These are phyloP conservation scores for Ustilago sp. DNA, from an alignment of 1,284 basidiomycete genomes.

Conservation along the genomic window DNA sequence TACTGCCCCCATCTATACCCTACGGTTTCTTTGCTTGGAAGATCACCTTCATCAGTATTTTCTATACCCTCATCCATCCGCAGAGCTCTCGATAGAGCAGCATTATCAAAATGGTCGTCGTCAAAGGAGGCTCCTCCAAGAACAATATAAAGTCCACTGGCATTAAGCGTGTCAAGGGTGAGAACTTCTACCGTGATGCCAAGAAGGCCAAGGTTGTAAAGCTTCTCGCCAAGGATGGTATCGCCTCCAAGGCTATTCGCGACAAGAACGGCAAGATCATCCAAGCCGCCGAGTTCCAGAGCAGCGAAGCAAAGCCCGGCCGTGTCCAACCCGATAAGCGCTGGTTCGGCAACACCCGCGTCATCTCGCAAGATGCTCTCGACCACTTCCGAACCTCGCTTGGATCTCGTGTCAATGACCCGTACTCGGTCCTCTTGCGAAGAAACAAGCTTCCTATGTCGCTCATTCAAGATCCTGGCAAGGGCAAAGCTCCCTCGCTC, in stretches of 20 bases:
- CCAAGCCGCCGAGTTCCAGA: constrained; percentile 66
- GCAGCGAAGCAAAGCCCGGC: constrained; percentile 67
- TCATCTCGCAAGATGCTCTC: constrained; percentile 75
- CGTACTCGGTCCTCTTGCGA: constrained; percentile 66
- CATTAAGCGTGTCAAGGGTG: constrained; percentile 61
- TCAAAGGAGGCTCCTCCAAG: constrained; percentile 57
- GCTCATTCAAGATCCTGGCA: constrained; percentile 63
- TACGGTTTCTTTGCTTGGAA: not conserved
- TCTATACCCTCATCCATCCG: constrained; percentile 26
- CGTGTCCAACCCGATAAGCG: constrained; percentile 68
- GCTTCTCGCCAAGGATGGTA: constrained; percentile 64
- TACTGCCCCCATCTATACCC: constrained; percentile 1
- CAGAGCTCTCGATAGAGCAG: not conserved
- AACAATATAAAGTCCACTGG: constrained; percentile 56
- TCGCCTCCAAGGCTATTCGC: constrained; percentile 66
- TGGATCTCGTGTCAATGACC: constrained; percentile 63
- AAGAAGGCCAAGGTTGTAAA: constrained; percentile 68
- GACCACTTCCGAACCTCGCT: constrained; percentile 73
- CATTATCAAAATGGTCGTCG: constrained; percentile 50
- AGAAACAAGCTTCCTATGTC: constrained; percentile 69
- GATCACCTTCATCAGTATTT: constrained; percentile 1
- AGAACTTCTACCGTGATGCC: constrained; percentile 69
- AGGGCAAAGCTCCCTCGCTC: constrained; percentile 63
- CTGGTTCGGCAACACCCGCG: constrained; percentile 84
- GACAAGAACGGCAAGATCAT: constrained; percentile 67